Conservation (phyloP, 805 yeast genomes). For the Myxozyma neglecta region DNA sequence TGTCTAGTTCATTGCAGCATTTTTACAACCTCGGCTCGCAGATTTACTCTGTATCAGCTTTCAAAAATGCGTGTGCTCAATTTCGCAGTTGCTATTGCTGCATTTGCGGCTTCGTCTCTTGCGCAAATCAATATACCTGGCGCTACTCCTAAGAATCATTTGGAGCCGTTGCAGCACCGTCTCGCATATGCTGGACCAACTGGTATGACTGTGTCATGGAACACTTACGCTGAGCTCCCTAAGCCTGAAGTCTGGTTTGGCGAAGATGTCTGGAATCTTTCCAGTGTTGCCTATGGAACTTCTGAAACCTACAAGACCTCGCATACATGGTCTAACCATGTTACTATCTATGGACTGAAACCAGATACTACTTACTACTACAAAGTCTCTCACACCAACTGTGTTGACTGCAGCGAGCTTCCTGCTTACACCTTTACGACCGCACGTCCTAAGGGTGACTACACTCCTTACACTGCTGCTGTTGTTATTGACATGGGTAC, state of each 20-base stretch:
- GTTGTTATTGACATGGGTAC: conserved; percentile 30
- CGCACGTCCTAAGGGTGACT: conserved; percentile 28
- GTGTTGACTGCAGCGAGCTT: conserved; percentile 22
- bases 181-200: conserved; percentile 34
- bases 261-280: conserved; percentile 21
- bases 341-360: conserved; percentile 33
- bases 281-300: conserved; percentile 17
- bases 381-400: conserved; percentile 32
- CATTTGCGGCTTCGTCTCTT: not conserved
- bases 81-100: not conserved
- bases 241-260: conserved; percentile 37
- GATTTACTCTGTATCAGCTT: too few relatives aligned
- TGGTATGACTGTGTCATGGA: conserved; percentile 38
- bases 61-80: too few relatives aligned
- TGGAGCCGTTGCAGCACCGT: conserved; percentile 32
- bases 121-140: conserved; percentile 27
- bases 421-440: conserved; percentile 29
- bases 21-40: too few relatives aligned
- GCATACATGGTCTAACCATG: conserved; percentile 36
- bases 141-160: conserved; percentile 9
- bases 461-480: conserved; percentile 25
- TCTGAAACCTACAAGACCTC: conserved; percentile 35
- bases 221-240: conserved; percentile 30
- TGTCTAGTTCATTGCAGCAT: too few relatives aligned
- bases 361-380: conserved; percentile 39